Conservation (phyloP, 1,139 yeast species). For the Kodamaea ohmeri region DNA sequence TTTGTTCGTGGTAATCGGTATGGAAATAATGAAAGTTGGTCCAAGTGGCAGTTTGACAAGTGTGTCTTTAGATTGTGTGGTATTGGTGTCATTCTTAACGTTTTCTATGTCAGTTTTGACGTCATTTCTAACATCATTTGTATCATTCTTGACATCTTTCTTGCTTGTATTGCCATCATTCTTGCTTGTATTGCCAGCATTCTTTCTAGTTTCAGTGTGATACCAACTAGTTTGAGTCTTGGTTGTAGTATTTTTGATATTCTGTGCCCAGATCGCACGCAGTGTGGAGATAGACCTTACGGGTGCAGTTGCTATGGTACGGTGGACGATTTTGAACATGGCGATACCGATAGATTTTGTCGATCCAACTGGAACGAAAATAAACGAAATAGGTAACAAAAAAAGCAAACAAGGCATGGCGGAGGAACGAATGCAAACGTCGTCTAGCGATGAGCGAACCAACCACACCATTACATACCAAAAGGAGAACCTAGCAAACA, state of each 20-base stretch:
- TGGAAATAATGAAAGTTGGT: conserved; percentile 49
- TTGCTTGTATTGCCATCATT: too few species aligned
- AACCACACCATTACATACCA: conserved; percentile 7
- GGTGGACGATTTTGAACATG: too few species aligned
- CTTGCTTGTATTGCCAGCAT: too few species aligned
- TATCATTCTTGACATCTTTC: too few species aligned
- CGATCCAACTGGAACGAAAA: too few species aligned
- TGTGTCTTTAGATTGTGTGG: too few species aligned
- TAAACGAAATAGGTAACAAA: not conserved
- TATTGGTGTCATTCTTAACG: too few species aligned
- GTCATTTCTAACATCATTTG: not conserved
- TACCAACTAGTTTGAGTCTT: too few species aligned
- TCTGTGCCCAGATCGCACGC: too few species aligned
- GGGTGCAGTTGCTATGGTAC: too few species aligned
- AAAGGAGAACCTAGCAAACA: conserved; percentile 3
- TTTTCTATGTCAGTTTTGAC: not conserved
- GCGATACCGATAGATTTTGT: too few species aligned
- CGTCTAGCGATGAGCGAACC: conserved; percentile 11
- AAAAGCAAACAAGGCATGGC: conserved; percentile 5
- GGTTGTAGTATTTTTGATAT: not conserved
- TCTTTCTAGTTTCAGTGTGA: too few species aligned
- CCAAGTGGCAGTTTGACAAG: conserved; percentile 8
- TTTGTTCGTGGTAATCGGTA: conserved; percentile 58
- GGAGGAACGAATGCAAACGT: conserved; percentile 8
- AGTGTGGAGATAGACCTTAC: not conserved